Conservation (phyloP, 169 alveolate genomes). For the Miamiensis avidus region DNA sequence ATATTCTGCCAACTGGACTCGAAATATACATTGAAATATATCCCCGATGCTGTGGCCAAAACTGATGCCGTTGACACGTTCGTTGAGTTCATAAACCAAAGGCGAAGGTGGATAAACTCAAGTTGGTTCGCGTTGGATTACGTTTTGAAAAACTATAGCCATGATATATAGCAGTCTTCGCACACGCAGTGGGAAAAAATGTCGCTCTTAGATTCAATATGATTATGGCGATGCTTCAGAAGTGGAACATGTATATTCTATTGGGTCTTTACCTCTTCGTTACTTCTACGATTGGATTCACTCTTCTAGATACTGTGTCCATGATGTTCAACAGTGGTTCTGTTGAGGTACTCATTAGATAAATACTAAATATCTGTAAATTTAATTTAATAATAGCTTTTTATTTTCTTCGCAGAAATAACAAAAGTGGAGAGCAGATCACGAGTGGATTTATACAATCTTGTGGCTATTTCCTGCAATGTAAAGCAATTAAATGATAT, state of each 20-base stretch:
- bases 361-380: not conserved
- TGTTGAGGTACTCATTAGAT: not conserved
- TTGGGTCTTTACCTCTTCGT: slow-evolving; percentile 17
- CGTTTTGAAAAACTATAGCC: slow-evolving; percentile 13
- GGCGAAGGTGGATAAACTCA: slow-evolving; percentile 63
- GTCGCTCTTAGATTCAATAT: slow-evolving; percentile 10
- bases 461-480: not conserved
- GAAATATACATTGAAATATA: slow-evolving; percentile 23
- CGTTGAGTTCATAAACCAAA: slow-evolving; percentile 20
- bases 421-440: not conserved
- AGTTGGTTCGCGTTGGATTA: slow-evolving; percentile 53
- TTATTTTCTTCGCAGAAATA: not conserved
- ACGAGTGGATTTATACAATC: not conserved
- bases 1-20: slow-evolving; percentile 8
- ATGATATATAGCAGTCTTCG: not conserved
- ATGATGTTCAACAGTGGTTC: not conserved
- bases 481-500: not conserved
- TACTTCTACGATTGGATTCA: not conserved
- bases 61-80: slow-evolving; percentile 44
- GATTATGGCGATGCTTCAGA: slow-evolving; percentile 6
- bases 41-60: slow-evolving; percentile 33
- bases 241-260: slow-evolving; percentile 5
- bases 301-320: not conserved
- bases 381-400: not conserved
- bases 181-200: slow-evolving; percentile 21